These are phyloP conservation scores for Penicillium fuscoglaucum DNA, from an alignment of 2,329 filamentous ascomycete species.

Conservation along the genomic window DNA sequence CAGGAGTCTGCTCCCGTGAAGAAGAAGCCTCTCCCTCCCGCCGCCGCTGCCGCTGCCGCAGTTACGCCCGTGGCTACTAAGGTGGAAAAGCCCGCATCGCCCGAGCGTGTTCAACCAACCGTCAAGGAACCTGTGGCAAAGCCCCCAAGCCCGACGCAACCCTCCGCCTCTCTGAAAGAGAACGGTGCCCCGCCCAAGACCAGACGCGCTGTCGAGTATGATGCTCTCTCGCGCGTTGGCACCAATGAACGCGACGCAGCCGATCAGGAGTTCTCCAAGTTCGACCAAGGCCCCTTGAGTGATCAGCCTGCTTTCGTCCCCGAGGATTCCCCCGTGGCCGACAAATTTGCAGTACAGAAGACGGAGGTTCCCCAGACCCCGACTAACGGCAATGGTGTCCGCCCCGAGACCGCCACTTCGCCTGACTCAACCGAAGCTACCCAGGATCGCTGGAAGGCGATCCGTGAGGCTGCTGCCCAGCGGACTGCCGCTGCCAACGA, in stretches of 20 bases:
- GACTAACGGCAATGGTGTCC: slow-evolving; percentile 18
- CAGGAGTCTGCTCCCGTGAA: slow-evolving; percentile 34
- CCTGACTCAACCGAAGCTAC: slow-evolving; percentile 5
- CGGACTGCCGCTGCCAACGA: slow-evolving; percentile 55
- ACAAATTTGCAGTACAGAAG: slow-evolving; percentile 21
- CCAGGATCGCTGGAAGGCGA: slow-evolving; percentile 91
- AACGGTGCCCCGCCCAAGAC: slow-evolving; percentile 39
- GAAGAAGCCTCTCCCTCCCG: slow-evolving; percentile 36
- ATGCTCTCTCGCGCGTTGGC: slow-evolving; percentile 61
- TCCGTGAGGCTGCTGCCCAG: slow-evolving; percentile 89
- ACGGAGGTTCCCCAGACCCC: slow-evolving; percentile 20
- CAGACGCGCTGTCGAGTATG: slow-evolving; percentile 54
- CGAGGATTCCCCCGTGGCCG: slow-evolving; percentile 44
- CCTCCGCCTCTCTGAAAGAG: slow-evolving; percentile 10
- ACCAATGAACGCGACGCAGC: slow-evolving; percentile 50
- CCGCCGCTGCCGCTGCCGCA: slow-evolving; percentile 4
- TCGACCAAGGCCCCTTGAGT: slow-evolving; percentile 83
- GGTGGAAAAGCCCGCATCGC: slow-evolving; percentile 11
- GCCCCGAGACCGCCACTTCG: slow-evolving; percentile 9
- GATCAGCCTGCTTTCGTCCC: slow-evolving; percentile 86
- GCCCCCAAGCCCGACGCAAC: not conserved
- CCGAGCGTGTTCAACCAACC: slow-evolving; percentile 9
- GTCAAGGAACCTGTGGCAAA: slow-evolving; percentile 27
- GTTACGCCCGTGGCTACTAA: slow-evolving; percentile 7
- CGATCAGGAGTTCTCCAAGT: slow-evolving; percentile 59